A percentile compares a stretch with the other conserved stretches of the same genome.
phyloP scores from a whole-genome alignment of 352 stramenopile species.

The Phytophthora rubi region DNA sequence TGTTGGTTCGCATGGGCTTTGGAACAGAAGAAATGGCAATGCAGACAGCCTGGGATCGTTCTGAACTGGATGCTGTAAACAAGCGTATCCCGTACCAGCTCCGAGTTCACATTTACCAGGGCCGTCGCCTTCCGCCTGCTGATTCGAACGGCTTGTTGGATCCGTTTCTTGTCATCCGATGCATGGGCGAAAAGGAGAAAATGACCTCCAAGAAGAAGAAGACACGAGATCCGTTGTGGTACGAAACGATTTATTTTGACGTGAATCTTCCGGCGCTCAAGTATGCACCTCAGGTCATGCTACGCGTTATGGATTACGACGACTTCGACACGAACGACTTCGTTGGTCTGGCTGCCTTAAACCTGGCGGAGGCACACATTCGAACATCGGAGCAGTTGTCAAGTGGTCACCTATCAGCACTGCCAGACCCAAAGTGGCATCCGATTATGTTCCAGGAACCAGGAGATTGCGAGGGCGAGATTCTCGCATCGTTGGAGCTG shows the following conservation, averaged over 20 bases:
- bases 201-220: slow-evolving; percentile 76
- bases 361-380: slow-evolving; percentile 76
- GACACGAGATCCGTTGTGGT: slow-evolving; percentile 86
- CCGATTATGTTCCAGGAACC: slow-evolving; percentile 79
- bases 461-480: slow-evolving; percentile 81
- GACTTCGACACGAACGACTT: slow-evolving; percentile 81
- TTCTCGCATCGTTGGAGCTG: slow-evolving; percentile 79
- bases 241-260: slow-evolving; percentile 89
- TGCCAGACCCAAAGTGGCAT: slow-evolving; percentile 81
- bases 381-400: slow-evolving; percentile 66
- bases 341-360: slow-evolving; percentile 63
- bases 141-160: slow-evolving; percentile 89
- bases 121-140: slow-evolving; percentile 72
- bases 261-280: slow-evolving; percentile 81
- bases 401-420: slow-evolving; percentile 42
- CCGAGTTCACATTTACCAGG: slow-evolving; percentile 88
- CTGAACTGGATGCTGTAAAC: slow-evolving; percentile 67
- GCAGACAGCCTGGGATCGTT: slow-evolving; percentile 57
- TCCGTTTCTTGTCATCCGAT: slow-evolving; percentile 82
- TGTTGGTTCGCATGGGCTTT: slow-evolving; percentile 81
- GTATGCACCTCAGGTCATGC: slow-evolving; percentile 79
- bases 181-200: slow-evolving; percentile 82
- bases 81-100: slow-evolving; percentile 85
- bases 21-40: slow-evolving; percentile 74
- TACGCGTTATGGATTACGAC: slow-evolving; percentile 85